Evolutionary conservation across 2,329 filamentous ascomycete species (phyloP).

Genomic region (Pseudopyricularia javanii): DNA sequence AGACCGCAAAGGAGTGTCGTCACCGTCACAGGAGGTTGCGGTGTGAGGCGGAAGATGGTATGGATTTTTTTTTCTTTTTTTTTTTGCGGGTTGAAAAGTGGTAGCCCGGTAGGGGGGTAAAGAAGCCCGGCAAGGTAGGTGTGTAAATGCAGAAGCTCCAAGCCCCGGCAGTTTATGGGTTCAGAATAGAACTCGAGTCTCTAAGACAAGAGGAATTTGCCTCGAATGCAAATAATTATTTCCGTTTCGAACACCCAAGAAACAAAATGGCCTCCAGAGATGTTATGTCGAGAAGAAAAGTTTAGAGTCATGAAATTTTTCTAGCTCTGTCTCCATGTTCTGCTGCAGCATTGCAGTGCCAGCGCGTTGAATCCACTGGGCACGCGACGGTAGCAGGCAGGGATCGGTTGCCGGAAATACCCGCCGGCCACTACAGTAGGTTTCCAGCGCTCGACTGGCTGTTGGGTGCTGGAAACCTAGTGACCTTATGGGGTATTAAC

Average conservation of each 20-base stretch:
- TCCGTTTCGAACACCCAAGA: background rate
- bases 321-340: background rate
- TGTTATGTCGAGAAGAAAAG: slow-evolving; percentile 1
- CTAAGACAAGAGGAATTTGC: background rate
- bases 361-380: background rate
- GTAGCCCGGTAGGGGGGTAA: background rate
- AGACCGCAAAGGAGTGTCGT: background rate
- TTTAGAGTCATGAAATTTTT: slow-evolving; percentile 3
- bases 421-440: background rate
- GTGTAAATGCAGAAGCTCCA: too few species aligned
- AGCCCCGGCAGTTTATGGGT: background rate
- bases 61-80: too few species aligned
- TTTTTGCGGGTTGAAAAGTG: too few species aligned
- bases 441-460: background rate
- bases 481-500: too few species aligned
- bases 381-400: slow-evolving; percentile 2
- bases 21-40: background rate
- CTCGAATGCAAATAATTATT: background rate
- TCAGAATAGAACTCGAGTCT: background rate
- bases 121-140: background rate
- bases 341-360: background rate
- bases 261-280: background rate
- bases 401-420: slow-evolving; percentile 3
- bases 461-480: too few species aligned
- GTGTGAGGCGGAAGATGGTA: background rate